Evolutionary conservation across 2,329 filamentous ascomycete genomes (phyloP), one percentile per base, ranked within the genome.

Genomic region (Phoma sp.): DNA sequence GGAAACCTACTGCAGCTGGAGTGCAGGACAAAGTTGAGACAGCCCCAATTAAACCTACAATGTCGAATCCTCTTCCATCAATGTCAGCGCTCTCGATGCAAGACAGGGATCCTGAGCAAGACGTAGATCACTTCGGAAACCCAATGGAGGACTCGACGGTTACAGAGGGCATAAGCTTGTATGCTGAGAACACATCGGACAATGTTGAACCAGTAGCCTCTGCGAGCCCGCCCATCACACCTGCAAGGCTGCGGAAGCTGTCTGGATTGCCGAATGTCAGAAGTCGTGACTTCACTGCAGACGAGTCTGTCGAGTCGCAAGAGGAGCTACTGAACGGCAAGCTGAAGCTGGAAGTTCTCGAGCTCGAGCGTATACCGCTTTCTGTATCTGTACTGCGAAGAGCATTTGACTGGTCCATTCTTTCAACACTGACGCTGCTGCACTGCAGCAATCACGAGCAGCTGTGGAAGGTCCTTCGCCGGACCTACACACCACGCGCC

Each of bases 321-420:
- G 68, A 75, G 59, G 78, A 78, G 37, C 73, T 77, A 18, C 73
- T 84, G 1, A 80, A 84, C 29, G 82, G 81, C 30, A 85, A 85
- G 63, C 76, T 95, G 13, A 83, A 80, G 57, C 76, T 95, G n/a
- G 86, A 90, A 54, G 85, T 81, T 1, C 78, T 95, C 8, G 89
- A 92, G 72, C 79, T 95, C 2, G 90, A 95, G 72, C 84, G 89
- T 23, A 83, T 93, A 2, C 83, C 85, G 0, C 75, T 95, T n/a
- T 91, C 88, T 1, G 82, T 91, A 37, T 80, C 86, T 7, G 85
- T 90, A n/a, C 80, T 91, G 49, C 81, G 86, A 41, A 83, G 84
- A 56, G 87, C 85, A 1, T 81, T 95, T 37, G 89, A 95, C 73
- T 95, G 89, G 89, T 85, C 85, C 1, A 79, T 82, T 8, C 73